phyloP scores from a whole-genome alignment of 129 eudicot genomes.

The Helianthus tuberosus region DNA sequence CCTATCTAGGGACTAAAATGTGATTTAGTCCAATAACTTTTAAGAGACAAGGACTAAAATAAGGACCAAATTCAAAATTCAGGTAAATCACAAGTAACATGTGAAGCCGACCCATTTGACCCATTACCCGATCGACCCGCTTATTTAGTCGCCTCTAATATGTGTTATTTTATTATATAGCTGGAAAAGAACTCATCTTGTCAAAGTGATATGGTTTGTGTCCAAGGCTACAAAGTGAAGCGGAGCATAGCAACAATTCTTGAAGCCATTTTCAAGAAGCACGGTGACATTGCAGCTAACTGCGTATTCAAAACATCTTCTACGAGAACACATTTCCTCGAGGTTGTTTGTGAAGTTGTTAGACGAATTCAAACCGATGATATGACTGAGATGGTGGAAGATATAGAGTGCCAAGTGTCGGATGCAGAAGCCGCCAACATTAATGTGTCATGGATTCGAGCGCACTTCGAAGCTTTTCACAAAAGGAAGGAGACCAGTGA shows the following conservation, averaged over 20 bases:
- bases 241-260: slow-evolving; percentile 30
- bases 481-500: slow-evolving; percentile 4
- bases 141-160: not conserved
- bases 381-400: slow-evolving; percentile 10
- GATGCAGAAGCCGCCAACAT: slow-evolving; percentile 34
- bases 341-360: slow-evolving; percentile 32
- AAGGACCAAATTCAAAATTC: too few species aligned
- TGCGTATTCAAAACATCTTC: slow-evolving; percentile 29
- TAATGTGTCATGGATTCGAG: slow-evolving; percentile 37
- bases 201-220: slow-evolving; percentile 22
- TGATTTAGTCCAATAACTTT: too few species aligned
- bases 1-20: too few species aligned
- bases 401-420: slow-evolving; percentile 9
- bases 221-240: slow-evolving; percentile 48
- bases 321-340: slow-evolving; percentile 26
- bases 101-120: too few species aligned
- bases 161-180: not conserved
- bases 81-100: too few species aligned
- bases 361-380: slow-evolving; percentile 19
- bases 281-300: slow-evolving; percentile 36
- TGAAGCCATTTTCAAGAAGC: slow-evolving; percentile 26
- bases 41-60: too few species aligned
- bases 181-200: not conserved
- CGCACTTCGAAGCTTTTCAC: slow-evolving; percentile 3
- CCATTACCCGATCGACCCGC: not conserved